phyloP scores from a whole-genome alignment of 2,329 filamentous ascomycete genomes.

The Chaetomium sp. region DNA sequence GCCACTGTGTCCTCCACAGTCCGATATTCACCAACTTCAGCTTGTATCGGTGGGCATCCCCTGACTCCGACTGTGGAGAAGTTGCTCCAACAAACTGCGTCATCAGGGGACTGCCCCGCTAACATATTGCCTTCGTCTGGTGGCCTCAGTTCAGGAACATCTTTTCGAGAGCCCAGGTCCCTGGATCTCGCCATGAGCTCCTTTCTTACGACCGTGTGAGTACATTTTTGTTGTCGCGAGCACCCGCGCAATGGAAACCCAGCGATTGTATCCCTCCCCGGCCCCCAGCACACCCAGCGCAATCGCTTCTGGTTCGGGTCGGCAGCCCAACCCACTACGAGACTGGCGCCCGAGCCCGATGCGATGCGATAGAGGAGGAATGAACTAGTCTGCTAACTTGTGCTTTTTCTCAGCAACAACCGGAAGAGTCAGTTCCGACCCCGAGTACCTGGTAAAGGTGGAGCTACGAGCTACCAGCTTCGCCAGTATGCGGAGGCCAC shows the following conservation, averaged over 20 bases:
- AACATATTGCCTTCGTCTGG: conserved; percentile 21
- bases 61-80: conserved; percentile 25
- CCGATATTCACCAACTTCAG: conserved; percentile 19
- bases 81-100: conserved; percentile 26
- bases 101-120: conserved; percentile 33
- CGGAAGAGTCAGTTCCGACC: conserved; percentile 91
- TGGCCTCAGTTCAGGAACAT: conserved; percentile 30
- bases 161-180: conserved; percentile 16
- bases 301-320: neutral
- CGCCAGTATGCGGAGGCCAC: conserved; percentile 98
- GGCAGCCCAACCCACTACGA: conserved; percentile 15
- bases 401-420: conserved; percentile 64
- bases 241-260: conserved; percentile 19
- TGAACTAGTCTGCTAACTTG: conserved; percentile 22
- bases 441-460: conserved; percentile 80
- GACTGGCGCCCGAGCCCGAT: conserved; percentile 3
- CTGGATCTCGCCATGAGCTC: conserved; percentile 61
- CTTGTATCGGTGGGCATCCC: conserved; percentile 25
- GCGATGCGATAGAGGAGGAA: conserved; percentile 3
- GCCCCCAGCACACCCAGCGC: conserved; percentile 39
- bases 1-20: conserved; percentile 2
- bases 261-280: conserved; percentile 22
- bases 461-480: conserved; percentile 83
- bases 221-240: conserved; percentile 39
- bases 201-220: conserved; percentile 81